Conservation (phyloP, 2,329 filamentous ascomycete genomes). For the Aspergillus thermomutatus region DNA sequence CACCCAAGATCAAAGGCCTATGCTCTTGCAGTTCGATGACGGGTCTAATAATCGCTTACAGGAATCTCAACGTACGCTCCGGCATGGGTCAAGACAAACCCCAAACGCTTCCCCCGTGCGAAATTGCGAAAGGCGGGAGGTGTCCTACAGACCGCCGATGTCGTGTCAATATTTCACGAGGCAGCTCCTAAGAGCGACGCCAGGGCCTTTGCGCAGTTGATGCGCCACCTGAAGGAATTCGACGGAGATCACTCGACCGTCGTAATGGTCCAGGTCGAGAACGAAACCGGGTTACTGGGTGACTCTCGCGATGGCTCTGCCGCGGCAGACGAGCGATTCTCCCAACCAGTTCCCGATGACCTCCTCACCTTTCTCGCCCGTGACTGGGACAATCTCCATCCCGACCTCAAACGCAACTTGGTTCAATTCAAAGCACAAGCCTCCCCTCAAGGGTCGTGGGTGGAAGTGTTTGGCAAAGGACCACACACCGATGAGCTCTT, state of each 20-base stretch:
- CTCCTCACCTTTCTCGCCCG: conserved; percentile 29
- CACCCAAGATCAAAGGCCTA: background rate
- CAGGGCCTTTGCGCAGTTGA: conserved; percentile 38
- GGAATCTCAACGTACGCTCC: conserved; percentile 36
- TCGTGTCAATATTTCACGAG: conserved; percentile 37
- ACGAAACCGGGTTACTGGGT: conserved; percentile 52
- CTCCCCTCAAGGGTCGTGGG: conserved; percentile 31
- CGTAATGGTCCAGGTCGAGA: conserved; percentile 58
- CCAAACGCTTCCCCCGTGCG: conserved; percentile 8
- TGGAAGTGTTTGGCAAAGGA: conserved; percentile 38
- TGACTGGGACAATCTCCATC: conserved; percentile 7
- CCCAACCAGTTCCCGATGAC: conserved; percentile 33
- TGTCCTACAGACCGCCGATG: conserved; percentile 29
- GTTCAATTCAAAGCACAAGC: conserved; percentile 21
- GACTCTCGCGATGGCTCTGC: conserved; percentile 50
- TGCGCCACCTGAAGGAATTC: conserved; percentile 42
- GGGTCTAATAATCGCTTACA: background rate
- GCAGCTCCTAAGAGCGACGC: conserved; percentile 36
- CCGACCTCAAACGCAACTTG: conserved; percentile 24
- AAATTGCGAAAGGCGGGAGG: conserved; percentile 2
- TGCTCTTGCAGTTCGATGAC: background rate
- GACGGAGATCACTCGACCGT: conserved; percentile 49
- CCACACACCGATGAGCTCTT: conserved; percentile 45
- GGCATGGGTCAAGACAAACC: conserved; percentile 35
- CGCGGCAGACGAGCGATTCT: conserved; percentile 43